phyloP scores from a whole-genome alignment of 1,284 basidiomycete species.

The Ustilago hordei region DNA sequence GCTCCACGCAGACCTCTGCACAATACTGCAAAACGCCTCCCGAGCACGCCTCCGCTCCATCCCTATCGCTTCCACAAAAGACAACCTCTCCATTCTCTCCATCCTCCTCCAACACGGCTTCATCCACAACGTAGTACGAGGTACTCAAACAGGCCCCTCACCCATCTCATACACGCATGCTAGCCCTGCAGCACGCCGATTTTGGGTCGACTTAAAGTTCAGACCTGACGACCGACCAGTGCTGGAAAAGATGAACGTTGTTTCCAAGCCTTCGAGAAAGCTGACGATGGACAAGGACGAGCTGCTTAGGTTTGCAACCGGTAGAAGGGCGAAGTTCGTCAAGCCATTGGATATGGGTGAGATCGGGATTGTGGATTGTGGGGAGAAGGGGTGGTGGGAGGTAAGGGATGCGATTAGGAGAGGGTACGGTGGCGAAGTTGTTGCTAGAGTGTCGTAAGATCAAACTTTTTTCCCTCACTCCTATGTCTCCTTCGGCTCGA shows the following conservation, averaged over 20 bases:
- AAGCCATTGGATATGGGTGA: slow-evolving; percentile 84
- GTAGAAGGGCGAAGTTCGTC: slow-evolving; percentile 74
- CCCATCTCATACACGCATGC: slow-evolving; percentile 76
- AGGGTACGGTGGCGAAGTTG: slow-evolving; percentile 70
- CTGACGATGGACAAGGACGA: slow-evolving; percentile 81
- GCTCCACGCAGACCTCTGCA: slow-evolving; percentile 80
- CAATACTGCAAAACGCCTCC: slow-evolving; percentile 87
- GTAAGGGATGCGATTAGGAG: slow-evolving; percentile 70
- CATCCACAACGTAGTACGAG: slow-evolving; percentile 81
- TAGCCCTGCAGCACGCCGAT: slow-evolving; percentile 69
- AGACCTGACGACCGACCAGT: slow-evolving; percentile 82
- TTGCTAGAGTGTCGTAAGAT: slow-evolving; percentile 68
- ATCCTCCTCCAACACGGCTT: slow-evolving; percentile 89
- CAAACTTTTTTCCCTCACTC: not conserved
- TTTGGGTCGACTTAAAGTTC: slow-evolving; percentile 92
- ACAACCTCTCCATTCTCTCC: slow-evolving; percentile 83
- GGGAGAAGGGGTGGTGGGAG: slow-evolving; percentile 73
- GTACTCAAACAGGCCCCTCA: slow-evolving; percentile 77
- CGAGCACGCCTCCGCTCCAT: slow-evolving; percentile 81
- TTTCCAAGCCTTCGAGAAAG: slow-evolving; percentile 80
- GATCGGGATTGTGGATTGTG: slow-evolving; percentile 80
- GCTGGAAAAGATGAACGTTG: slow-evolving; percentile 78
- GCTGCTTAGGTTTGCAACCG: slow-evolving; percentile 77
- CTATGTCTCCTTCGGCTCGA: not conserved
- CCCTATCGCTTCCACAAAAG: slow-evolving; percentile 80